Conservation (phyloP, 2,329 filamentous ascomycete genomes). For the Aspergillus sp. region DNA sequence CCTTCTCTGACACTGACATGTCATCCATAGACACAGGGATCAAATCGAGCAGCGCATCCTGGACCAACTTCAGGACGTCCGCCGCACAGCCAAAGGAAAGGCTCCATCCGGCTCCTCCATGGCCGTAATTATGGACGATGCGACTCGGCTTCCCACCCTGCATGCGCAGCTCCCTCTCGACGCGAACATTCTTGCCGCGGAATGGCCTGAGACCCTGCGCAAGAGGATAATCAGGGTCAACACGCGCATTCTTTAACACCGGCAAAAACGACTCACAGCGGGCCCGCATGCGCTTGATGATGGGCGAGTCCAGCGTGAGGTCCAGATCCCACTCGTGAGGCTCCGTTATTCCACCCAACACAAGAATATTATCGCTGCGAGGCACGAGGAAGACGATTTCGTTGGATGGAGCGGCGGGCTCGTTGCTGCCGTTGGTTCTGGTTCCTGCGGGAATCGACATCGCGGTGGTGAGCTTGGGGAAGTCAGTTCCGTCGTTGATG, state of each 20-base stretch:
- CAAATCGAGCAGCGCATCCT: constrained; percentile 25
- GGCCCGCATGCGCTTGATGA: constrained; percentile 44
- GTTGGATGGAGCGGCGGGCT: background rate
- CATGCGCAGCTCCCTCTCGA: constrained; percentile 41
- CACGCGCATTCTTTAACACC: constrained; percentile 38
- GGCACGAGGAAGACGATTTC: constrained; percentile 15
- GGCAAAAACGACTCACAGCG: constrained; percentile 47
- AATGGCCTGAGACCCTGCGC: constrained; percentile 45
- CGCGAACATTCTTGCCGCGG: constrained; percentile 41
- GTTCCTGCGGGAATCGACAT: constrained; percentile 35
- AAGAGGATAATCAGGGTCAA: constrained; percentile 44
- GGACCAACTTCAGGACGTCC: background rate
- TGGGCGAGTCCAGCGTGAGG: constrained; percentile 40
- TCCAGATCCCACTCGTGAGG: constrained; percentile 25
- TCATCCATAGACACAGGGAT: background rate
- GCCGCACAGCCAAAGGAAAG: background rate
- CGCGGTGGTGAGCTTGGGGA: constrained; percentile 43
- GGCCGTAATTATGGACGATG: constrained; percentile 1
- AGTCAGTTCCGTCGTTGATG: constrained; percentile 45
- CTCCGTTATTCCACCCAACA: constrained; percentile 8
- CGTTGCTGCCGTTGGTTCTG: background rate
- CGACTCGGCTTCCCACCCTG: background rate
- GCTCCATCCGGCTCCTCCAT: constrained; percentile 1
- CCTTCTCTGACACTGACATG: background rate
- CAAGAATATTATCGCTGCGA: constrained; percentile 10